Evolutionary conservation across 495 filamentous ascomycete species (phyloP).

Genomic region (Geopyxis carbonaria): DNA sequence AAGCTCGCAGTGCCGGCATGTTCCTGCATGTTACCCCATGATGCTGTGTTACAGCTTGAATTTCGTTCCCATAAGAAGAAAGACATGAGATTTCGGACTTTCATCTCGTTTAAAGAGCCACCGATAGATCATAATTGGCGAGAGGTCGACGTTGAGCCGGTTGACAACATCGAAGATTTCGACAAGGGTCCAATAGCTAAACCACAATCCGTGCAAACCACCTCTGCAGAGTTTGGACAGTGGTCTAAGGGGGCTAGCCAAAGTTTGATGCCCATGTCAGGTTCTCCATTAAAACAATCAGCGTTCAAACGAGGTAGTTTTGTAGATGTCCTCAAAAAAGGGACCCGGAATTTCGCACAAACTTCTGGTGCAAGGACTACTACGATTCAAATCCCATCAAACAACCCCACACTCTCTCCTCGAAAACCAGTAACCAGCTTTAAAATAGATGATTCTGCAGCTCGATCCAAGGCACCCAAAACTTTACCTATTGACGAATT

Average conservation of each 20-base stretch:
- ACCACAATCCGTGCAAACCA: not conserved
- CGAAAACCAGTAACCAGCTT: not conserved
- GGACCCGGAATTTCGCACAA: not conserved
- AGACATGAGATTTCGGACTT: not conserved
- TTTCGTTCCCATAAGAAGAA: not conserved
- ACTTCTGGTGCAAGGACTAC: not conserved
- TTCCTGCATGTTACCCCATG: not conserved
- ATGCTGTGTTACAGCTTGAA: not conserved
- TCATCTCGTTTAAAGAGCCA: not conserved
- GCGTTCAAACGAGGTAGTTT: not conserved
- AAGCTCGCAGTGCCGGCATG: not conserved
- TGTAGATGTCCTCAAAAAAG: not conserved
- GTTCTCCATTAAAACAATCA: too few relatives aligned
- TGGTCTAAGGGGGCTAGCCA: too few relatives aligned
- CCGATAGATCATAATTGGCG: not conserved
- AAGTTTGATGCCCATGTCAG: too few relatives aligned
- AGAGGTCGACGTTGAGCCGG: not conserved
- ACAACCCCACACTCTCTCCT: not conserved
- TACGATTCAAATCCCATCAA: not conserved
- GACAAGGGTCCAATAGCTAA: not conserved
- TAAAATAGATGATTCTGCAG: too few relatives aligned
- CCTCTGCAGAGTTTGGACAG: too few relatives aligned
- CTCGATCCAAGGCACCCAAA: too few relatives aligned
- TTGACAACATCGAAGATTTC: too few relatives aligned
- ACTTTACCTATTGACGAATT: constrained; percentile 11